Percentiles rank a stretch among this genome's conserved stretches.
Evolutionary conservation across 805 yeast species (phyloP).

Genomic region (Lachancea dasiensis): DNA sequence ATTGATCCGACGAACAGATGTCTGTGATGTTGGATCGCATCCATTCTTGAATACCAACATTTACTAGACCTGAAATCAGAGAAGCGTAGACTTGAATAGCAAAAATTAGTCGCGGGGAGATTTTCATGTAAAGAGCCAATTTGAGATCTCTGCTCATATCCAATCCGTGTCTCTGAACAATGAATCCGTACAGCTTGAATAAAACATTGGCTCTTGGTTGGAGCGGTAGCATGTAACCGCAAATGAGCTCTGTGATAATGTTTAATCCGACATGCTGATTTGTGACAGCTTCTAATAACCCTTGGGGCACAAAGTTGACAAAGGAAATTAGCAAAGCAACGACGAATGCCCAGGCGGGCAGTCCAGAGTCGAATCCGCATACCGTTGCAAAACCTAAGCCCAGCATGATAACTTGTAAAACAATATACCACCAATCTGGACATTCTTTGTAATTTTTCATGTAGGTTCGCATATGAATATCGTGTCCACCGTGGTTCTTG

Average conservation of each 20-base stretch:
- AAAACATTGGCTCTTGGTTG: constrained; percentile 50
- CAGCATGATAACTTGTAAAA: constrained; percentile 23
- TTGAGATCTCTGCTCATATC: constrained; percentile 47
- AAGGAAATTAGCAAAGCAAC: constrained; percentile 48
- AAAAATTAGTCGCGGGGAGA: constrained; percentile 52
- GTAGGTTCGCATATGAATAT: constrained; percentile 42
- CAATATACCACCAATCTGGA: constrained; percentile 66
- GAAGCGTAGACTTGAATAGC: constrained; percentile 39
- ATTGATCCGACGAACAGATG: constrained; percentile 37
- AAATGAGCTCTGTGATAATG: constrained; percentile 52
- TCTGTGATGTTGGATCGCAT: constrained; percentile 35
- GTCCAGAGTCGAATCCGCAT: constrained; percentile 41
- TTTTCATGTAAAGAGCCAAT: constrained; percentile 50
- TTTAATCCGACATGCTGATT: constrained; percentile 51
- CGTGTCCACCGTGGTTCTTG: constrained; percentile 39
- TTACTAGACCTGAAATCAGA: constrained; percentile 35
- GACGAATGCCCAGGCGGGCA: constrained; percentile 62
- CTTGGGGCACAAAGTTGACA: constrained; percentile 51
- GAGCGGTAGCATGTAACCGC: constrained; percentile 55
- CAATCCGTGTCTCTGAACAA: constrained; percentile 49
- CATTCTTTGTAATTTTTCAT: constrained; percentile 57
- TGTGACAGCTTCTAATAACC: constrained; percentile 52
- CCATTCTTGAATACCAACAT: constrained; percentile 38
- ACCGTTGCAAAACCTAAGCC: constrained; percentile 31
- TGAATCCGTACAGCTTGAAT: constrained; percentile 49